These are phyloP conservation scores for Lantana camara DNA, from an alignment of 257 asterid species.

Conservation along the genomic window DNA sequence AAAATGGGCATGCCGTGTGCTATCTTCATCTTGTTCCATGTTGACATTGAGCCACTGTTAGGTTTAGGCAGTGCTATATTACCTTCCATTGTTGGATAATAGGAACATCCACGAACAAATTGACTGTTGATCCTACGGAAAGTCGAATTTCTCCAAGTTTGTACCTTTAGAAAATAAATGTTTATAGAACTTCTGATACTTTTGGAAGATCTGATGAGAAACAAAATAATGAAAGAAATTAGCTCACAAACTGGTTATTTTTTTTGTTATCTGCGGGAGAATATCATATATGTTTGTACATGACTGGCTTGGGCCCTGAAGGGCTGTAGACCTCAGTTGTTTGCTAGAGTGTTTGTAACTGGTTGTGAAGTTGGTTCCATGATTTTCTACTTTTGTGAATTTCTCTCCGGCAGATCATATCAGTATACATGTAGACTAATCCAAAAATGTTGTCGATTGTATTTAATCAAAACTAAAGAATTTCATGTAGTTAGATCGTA, in stretches of 20 bases:
- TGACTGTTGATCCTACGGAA: no score
- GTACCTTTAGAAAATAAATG: no score
- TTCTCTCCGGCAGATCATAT: not conserved
- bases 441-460: not conserved
- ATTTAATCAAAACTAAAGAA: not conserved
- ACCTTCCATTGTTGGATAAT: no score
- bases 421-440: not conserved
- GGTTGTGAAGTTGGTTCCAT: not conserved
- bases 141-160: no score
- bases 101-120: no score
- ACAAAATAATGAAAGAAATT: no score
- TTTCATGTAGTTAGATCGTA: not conserved
- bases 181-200: no score
- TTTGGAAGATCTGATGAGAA: no score
- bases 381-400: not conserved
- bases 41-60: not conserved
- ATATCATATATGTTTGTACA: not conserved
- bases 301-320: no score
- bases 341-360: no score
- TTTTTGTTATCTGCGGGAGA: not conserved
- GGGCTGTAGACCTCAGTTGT: no score
- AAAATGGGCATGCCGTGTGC: not conserved
- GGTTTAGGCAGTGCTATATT: no score
- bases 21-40: not conserved
- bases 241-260: not conserved